Evolutionary conservation across 352 stramenopile species (phyloP), one percentile per base, ranked within the genome.

Genomic region (Globisporangium cederbergense): DNA sequence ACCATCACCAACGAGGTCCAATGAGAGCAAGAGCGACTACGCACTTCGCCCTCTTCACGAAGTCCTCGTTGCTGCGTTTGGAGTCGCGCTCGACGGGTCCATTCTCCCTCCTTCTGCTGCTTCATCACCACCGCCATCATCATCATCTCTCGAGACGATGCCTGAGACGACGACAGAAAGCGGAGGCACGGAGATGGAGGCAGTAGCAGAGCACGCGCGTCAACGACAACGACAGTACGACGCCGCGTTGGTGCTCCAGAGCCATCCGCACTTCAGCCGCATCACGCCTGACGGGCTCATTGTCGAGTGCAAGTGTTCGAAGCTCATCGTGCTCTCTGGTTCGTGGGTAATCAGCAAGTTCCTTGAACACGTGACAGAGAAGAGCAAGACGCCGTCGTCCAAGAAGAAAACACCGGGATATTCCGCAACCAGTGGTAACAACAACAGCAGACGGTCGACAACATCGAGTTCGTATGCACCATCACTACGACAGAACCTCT

Each of bases 211-310:
- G 10, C 5, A 30, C 13, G 9, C n/a, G 0, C 36, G 25, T 8
- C 18, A 32, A 5, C 25, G 16, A 11, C 57, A 13, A 18, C 20
- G 64, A 20, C 75, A 76, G 56, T 76, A 73, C 51, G 58, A 81
- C 47, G 64, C 77, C 4, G 69, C 79, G 0, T 46, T 72, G 20
- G 36, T 30, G n/a, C 53, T 93, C 16, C 70, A 67, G 9, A 58
- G 68, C 0, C 71, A 88, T 43, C 56, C 74, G 1, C 70, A 89
- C 28, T 91, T 91, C 46, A 77, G 64, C 22, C 76, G 75, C 0
- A 76, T 91, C 38, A 89, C 85, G 0, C 81, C 80, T 3, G 83
- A 91, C 43, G 85, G 85, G 1, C 73, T 74, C 1, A 89, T 90
- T 50, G 59, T 86, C 8, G 83, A 91, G 72, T 91, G 85, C 34